Evolutionary conservation across 148 eudicot species (phyloP), one percentile per base, ranked within the genome.

Genomic region (Chenopodium formosanum): DNA sequence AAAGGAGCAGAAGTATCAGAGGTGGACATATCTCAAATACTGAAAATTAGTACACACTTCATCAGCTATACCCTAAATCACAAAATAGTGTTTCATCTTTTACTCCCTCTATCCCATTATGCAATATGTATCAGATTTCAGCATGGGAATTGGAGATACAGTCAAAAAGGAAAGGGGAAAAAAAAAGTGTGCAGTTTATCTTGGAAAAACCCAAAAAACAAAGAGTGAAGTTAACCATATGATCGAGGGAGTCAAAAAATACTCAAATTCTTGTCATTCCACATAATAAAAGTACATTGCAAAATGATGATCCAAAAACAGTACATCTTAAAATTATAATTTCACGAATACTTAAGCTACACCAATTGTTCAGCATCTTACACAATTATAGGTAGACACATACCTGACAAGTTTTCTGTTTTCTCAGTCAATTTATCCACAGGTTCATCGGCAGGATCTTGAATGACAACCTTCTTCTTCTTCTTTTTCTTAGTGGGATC

Each of bases 401-500:
- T 17, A 83, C 85, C 85, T 47, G 82, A 40, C 75, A 79, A 32
- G 71, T 78, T 83, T 20, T 74, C 79, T 56, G 71, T 53, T 73
- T 79, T 79, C 73, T 83, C 85, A 67, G 82, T 71, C 78, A 74
- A 67, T 11, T 78, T 60, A 14, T 79, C 82, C 60, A 71, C 62
- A 53, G 48, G 80, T 67, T 83, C 82, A 66, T 83, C 82, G 67
- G 32, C 32, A 74, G 70, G 60, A 52, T 83, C 85, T 56, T 79
- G 79, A 63, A 60, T 31, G 2, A 78, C 80, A 56, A 72, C 70
- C 82, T 79, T 83, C 76, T 83, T 83, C 78, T 79, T 83, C 82
- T 83, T 83, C 70, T 83, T 83, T 58, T 83, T 83, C 85, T 79
- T 83, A 32, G 79, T 32, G 5, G 85, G 85, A 56, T 83, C 85